Evolutionary conservation across 352 stramenopile species (phyloP).

Genomic region (Peronospora belbahrii): DNA sequence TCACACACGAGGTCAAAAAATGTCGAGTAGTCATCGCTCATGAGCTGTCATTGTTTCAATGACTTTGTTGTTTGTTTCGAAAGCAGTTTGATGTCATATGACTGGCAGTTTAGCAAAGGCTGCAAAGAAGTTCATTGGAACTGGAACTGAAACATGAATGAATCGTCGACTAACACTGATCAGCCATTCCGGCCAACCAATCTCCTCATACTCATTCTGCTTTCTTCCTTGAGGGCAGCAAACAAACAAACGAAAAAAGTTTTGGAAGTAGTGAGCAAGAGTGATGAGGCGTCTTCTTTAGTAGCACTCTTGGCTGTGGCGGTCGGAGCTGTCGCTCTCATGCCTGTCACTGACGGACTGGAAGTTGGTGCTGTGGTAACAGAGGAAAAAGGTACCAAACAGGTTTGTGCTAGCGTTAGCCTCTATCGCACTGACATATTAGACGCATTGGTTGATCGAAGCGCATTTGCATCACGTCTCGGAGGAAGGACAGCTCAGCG

Average conservation of each 20-base stretch:
- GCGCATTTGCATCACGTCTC: neutral
- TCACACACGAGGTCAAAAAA: no score
- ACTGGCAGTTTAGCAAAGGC: no score
- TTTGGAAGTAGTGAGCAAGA: neutral
- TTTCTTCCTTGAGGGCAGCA: neutral
- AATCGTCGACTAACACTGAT: no score
- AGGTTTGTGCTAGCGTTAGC: neutral
- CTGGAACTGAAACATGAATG: no score
- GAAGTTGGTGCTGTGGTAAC: neutral
- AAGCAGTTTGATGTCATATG: no score
- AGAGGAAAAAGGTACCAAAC: conserved; percentile 1
- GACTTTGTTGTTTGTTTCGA: no score
- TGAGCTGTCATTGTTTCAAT: no score
- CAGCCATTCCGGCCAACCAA: no score
- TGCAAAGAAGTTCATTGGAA: no score
- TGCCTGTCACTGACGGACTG: neutral
- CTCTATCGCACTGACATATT: neutral
- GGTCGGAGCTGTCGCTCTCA: neutral
- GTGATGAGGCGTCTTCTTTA: conserved; percentile 1
- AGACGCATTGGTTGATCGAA: neutral
- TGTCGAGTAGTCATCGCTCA: no score
- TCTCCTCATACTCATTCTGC: conserved; percentile 3
- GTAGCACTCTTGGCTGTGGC: neutral
- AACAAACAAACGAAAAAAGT: neutral
- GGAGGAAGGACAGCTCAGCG: neutral